phyloP scores from a whole-genome alignment of 2,329 filamentous ascomycete species.

The Ophiostoma perfectum region DNA sequence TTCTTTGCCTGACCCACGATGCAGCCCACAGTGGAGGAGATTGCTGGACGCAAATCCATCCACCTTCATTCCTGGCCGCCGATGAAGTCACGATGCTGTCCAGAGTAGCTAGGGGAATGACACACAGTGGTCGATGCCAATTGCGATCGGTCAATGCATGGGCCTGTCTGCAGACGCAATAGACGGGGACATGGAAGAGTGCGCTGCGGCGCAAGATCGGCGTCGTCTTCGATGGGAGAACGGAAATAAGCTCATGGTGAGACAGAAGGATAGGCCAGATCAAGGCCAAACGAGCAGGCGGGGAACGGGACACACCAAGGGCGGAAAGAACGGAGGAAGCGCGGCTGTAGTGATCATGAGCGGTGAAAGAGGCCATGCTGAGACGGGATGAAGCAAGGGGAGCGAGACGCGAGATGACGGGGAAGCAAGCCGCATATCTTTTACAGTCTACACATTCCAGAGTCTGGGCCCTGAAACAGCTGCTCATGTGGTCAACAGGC shows the following conservation, averaged over 20 bases:
- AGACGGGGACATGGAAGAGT: no score
- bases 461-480: background rate
- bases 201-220: no score
- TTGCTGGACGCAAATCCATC: background rate
- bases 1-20: background rate
- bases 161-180: no score
- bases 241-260: no score
- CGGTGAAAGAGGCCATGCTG: background rate
- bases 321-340: background rate
- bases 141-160: no score
- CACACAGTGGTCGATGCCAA: no score
- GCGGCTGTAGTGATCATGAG: background rate
- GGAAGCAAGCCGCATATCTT: background rate
- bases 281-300: no score
- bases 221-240: no score
- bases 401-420: constrained; percentile 2
- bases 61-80: background rate
- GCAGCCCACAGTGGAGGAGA: constrained; percentile 5
- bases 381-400: constrained; percentile 6
- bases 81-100: background rate
- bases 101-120: no score
- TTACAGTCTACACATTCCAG: background rate
- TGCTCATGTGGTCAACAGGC: no score
- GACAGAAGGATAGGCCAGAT: no score
- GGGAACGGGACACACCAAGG: no score